Evolutionary conservation across 2,329 filamentous ascomycete genomes (phyloP), one percentile per base, ranked within the genome.

Genomic region (Paraconiothyrium brasiliense): DNA sequence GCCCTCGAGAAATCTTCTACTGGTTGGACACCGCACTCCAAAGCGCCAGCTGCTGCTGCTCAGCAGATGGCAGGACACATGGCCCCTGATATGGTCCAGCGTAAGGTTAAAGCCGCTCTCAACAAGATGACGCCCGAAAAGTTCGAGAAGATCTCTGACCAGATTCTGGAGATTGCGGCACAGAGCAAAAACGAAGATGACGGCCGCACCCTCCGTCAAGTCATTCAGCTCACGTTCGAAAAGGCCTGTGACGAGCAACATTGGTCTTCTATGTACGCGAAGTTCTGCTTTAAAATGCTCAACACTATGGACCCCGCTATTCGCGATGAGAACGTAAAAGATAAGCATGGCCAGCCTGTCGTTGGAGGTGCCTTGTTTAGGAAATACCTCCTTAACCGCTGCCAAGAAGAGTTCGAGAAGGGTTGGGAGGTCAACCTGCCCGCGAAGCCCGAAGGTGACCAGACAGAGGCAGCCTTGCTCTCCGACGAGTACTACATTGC

Each of bases 61-160:
- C 60, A 66, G 66, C 14, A 59, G 61, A 41, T 55, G 43, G 57
- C 67, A 3, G 75, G 74, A 16, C 76, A 92, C 71, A 87, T 98
- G 82, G 89, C 96, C 67, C 94, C 95, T 27, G 92, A 94, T 72
- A 89, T 95, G 84, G 95, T 99, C 61, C 95, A 99, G 84, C 90
- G 94, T 71, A 99, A 99, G 89, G 95, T 99, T 78, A 99, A 99
- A 89, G 91, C 93, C 67, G 92, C 92, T 64, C 85, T 99, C 73
- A 99, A 99, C 89, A 99, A 99, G 90, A 98, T 99, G 95, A 98
- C 95, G 0, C 95, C 95, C 0, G 95, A 99, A 83, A 99, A 98
- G 77, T 99, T 99, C 73, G 94, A 97, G 78, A 93, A 90, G 83
- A 97, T 99, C 70, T 89, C 95, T 7, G 92, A 94, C 65, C 93